Conservation (phyloP, 202 grass and related monocot species). For the Zizania palustris region DNA sequence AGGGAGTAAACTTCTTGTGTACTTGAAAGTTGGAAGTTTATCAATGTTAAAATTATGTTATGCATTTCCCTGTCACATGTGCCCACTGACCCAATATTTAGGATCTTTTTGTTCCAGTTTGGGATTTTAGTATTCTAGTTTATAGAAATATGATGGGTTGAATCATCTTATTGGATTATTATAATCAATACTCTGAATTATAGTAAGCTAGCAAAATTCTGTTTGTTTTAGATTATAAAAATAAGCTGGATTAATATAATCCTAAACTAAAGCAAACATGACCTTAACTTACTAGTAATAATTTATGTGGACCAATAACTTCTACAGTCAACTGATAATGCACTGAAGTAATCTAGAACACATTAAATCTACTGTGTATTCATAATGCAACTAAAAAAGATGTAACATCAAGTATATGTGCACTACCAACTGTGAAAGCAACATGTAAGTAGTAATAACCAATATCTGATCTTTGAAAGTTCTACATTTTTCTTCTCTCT, state of each 20-base stretch:
- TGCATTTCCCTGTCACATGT: not conserved
- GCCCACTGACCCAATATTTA: not conserved
- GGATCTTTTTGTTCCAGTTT: no score
- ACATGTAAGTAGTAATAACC: not conserved
- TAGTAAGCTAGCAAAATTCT: no score
- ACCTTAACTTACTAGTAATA: not conserved
- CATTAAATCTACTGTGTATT: slow-evolving; percentile 16
- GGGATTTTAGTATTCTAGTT: no score
- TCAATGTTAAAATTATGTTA: not conserved
- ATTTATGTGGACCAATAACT: slow-evolving; percentile 4
- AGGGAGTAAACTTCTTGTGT: slow-evolving; percentile 1
- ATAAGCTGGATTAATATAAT: no score
- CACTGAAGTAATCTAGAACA: not conserved
- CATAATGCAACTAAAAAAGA: slow-evolving; percentile 4
- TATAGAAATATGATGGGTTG: no score
- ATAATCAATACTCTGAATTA: no score
- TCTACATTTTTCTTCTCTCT: not conserved
- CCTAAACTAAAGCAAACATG: no score
- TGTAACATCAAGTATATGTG: not conserved
- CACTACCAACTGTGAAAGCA: not conserved
- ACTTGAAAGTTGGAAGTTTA: not conserved
- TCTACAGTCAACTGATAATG: slow-evolving; percentile 3
- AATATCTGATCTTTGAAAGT: slow-evolving; percentile 31
- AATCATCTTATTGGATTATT: no score
- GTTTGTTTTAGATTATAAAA: no score